Evolutionary conservation across 2,329 filamentous ascomycete genomes (phyloP).

Genomic region (Colletotrichum agaves): DNA sequence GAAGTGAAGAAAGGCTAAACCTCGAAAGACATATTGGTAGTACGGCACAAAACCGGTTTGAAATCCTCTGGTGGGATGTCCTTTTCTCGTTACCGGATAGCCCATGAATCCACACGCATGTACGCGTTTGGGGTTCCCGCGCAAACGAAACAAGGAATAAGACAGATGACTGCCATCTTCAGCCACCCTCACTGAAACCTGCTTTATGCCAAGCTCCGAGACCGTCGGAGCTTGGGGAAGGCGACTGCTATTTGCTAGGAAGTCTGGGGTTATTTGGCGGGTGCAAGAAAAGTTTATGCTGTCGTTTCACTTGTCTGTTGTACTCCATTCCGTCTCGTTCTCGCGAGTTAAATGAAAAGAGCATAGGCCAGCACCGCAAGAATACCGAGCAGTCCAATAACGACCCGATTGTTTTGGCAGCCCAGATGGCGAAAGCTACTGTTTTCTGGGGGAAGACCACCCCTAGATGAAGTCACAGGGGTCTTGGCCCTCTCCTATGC

Average conservation of each 20-base stretch:
- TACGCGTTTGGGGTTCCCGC: not conserved
- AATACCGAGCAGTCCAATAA: not conserved
- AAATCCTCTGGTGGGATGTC: not conserved
- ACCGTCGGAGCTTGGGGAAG: constrained; percentile 20
- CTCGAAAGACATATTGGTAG: not conserved
- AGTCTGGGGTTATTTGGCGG: not conserved
- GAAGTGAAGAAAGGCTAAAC: not conserved
- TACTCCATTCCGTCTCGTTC: not conserved
- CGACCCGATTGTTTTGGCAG: not conserved
- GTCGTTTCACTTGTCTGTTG: not conserved
- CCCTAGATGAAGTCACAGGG: too few relatives aligned
- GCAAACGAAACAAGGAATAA: not conserved
- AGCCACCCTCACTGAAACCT: not conserved
- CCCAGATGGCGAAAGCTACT: too few relatives aligned
- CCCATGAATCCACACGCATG: not conserved
- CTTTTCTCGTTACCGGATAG: not conserved
- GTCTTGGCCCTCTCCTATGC: too few relatives aligned
- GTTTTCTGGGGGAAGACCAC: too few relatives aligned
- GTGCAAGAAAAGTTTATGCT: not conserved
- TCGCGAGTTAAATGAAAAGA: not conserved
- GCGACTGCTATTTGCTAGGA: not conserved
- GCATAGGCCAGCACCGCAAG: not conserved
- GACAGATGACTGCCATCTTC: not conserved
- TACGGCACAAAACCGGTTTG: not conserved
- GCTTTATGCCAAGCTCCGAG: not conserved